These are phyloP conservation scores for Imleria badia DNA, from an alignment of 768 basidiomycete species.

Conservation along the genomic window DNA sequence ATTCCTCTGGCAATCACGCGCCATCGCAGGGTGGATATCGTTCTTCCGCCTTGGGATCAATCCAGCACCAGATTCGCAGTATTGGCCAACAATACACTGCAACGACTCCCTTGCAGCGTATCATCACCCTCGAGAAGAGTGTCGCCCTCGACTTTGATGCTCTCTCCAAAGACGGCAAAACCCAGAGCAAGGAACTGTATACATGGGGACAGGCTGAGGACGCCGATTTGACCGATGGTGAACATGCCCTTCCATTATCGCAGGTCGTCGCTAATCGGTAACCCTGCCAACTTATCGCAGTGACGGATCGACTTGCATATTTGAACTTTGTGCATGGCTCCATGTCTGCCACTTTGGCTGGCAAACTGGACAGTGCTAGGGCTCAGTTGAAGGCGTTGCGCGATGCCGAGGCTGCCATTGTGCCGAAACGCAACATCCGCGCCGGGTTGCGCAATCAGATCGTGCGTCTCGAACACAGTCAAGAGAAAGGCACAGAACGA, in stretches of 20 bases:
- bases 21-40: slow-evolving; percentile 44
- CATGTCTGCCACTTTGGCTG: slow-evolving; percentile 58
- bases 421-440: slow-evolving; percentile 63
- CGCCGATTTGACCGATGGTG: slow-evolving; percentile 77
- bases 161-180: slow-evolving; percentile 62
- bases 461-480: slow-evolving; percentile 61
- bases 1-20: slow-evolving; percentile 43
- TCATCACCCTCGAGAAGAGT: slow-evolving; percentile 78
- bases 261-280: background rate
- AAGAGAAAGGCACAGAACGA: slow-evolving; percentile 62
- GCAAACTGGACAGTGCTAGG: slow-evolving; percentile 63
- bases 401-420: slow-evolving; percentile 61
- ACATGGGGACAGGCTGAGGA: slow-evolving; percentile 76
- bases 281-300: slow-evolving; percentile 36
- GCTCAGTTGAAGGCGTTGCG: slow-evolving; percentile 68
- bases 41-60: slow-evolving; percentile 55
- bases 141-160: slow-evolving; percentile 73
- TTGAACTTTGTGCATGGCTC: slow-evolving; percentile 76
- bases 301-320: slow-evolving; percentile 80
- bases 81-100: slow-evolving; percentile 76
- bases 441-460: slow-evolving; percentile 60
- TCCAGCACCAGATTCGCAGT: slow-evolving; percentile 72
- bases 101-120: slow-evolving; percentile 68
- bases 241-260: slow-evolving; percentile 17
- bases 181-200: slow-evolving; percentile 82